Percentiles rank a stretch among this genome's conserved stretches.
These are phyloP conservation scores for Sphaerulina musiva DNA, from an alignment of 2,329 filamentous ascomycete species.

Conservation along the genomic window DNA sequence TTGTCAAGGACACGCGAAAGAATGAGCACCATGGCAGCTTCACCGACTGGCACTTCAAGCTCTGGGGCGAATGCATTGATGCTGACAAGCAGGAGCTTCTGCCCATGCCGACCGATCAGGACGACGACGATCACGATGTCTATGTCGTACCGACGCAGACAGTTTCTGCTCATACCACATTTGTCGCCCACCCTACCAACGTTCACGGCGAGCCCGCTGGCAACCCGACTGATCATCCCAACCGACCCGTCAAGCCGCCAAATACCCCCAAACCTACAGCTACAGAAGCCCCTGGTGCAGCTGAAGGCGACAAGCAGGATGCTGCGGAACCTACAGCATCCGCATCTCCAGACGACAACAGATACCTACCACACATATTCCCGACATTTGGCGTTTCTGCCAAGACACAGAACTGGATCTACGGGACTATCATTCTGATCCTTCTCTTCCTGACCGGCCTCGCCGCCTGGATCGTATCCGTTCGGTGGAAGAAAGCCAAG, in stretches of 20 bases:
- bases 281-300: conserved; percentile 31
- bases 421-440: conserved; percentile 77
- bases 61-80: conserved; percentile 88
- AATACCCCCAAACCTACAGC: conserved; percentile 21
- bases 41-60: conserved; percentile 83
- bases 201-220: conserved; percentile 39
- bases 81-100: conserved; percentile 63
- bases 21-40: conserved; percentile 75
- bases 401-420: conserved; percentile 89
- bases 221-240: conserved; percentile 43
- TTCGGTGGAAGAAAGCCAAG: conserved; percentile 62
- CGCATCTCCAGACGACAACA: conserved; percentile 39
- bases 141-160: conserved; percentile 48
- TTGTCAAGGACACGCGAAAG: conserved; percentile 75
- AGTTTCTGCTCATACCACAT: conserved; percentile 56
- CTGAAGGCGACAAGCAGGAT: conserved; percentile 27
- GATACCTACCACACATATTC: conserved; percentile 75
- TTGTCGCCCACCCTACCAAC: conserved; percentile 41
- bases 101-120: conserved; percentile 74
- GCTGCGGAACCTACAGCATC: conserved; percentile 21
- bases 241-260: conserved; percentile 54
- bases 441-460: conserved; percentile 73
- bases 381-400: conserved; percentile 86
- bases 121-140: conserved; percentile 77
- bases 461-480: conserved; percentile 66